Evolutionary conservation across 1,284 basidiomycete genomes (phyloP).

Genomic region (Sphaerobolus stellatus): DNA sequence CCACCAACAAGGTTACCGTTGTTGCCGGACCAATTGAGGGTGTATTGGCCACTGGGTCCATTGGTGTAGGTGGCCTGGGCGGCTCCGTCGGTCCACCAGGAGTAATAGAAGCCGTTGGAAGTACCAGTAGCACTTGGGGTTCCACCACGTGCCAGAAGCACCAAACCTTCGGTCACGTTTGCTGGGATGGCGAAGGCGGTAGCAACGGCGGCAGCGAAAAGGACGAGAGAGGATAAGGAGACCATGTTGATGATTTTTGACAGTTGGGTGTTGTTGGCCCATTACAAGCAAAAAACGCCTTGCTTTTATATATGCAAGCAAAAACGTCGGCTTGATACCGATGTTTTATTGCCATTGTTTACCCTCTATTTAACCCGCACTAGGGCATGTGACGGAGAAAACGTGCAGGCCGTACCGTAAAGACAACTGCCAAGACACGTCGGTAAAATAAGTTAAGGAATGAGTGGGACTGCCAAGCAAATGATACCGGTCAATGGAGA

Average conservation of each 20-base stretch:
- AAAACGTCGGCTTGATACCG: no score
- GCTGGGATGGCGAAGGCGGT: not conserved
- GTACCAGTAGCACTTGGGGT: constrained; percentile 31
- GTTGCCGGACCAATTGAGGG: constrained; percentile 19
- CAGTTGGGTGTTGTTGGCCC: not conserved
- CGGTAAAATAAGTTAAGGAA: no score
- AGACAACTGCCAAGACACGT: no score
- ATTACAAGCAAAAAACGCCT: not conserved
- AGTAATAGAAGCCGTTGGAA: constrained; percentile 30
- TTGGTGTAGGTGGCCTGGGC: constrained; percentile 31
- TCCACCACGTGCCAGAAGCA: constrained; percentile 16
- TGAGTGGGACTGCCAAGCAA: no score
- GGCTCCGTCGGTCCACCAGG: constrained; percentile 29
- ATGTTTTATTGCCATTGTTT: no score
- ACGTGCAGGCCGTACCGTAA: no score
- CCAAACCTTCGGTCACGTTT: not conserved
- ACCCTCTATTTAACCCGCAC: no score
- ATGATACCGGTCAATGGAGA: no score
- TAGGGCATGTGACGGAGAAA: no score
- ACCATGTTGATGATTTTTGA: not conserved
- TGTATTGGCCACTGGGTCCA: constrained; percentile 17
- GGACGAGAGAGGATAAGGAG: not conserved
- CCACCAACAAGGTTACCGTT: constrained; percentile 31
- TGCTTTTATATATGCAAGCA: not conserved
- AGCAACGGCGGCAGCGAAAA: not conserved